Percentiles rank a stretch among this genome's conserved stretches.
phyloP scores from a whole-genome alignment of 1,284 basidiomycete genomes.

The Phylloboletellus chloephorus region DNA sequence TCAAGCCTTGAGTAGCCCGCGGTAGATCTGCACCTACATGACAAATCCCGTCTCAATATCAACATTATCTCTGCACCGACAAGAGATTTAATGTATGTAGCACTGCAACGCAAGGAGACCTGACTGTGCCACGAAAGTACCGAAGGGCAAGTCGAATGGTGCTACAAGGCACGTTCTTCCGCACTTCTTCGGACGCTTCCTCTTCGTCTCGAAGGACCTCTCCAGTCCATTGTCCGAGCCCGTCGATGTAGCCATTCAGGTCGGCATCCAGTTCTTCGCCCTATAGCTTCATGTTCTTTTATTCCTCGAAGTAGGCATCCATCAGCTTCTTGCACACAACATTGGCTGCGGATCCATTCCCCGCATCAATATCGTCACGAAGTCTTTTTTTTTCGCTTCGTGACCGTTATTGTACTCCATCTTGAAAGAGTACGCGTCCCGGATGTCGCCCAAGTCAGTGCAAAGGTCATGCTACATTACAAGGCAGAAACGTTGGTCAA shows the following conservation, averaged over 20 bases:
- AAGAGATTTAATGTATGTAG: slow-evolving; percentile 15
- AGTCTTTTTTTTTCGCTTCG: slow-evolving; percentile 58
- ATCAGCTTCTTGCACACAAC: slow-evolving; percentile 50
- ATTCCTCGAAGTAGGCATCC: slow-evolving; percentile 43
- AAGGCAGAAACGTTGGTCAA: slow-evolving; percentile 53
- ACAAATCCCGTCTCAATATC: slow-evolving; percentile 7
- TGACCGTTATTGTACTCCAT: slow-evolving; percentile 69
- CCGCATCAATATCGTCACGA: slow-evolving; percentile 63
- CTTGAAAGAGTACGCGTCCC: slow-evolving; percentile 72
- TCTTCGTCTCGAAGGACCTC: slow-evolving; percentile 56
- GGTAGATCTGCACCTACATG: slow-evolving; percentile 14
- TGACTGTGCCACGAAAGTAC: slow-evolving; percentile 3
- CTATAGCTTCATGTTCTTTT: slow-evolving; percentile 45
- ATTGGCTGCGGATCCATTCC: slow-evolving; percentile 51
- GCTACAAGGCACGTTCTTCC: slow-evolving; percentile 25
- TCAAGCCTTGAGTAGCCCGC: slow-evolving; percentile 13
- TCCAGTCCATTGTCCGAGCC: slow-evolving; percentile 48
- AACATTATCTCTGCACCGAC: slow-evolving; percentile 6
- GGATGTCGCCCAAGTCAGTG: slow-evolving; percentile 8
- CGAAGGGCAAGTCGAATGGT: slow-evolving; percentile 3
- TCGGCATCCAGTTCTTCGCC: slow-evolving; percentile 43
- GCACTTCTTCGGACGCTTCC: slow-evolving; percentile 23
- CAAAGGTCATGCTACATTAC: not conserved
- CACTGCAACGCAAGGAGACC: slow-evolving; percentile 9
- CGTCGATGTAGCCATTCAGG: slow-evolving; percentile 44